Evolutionary conservation across 1,284 basidiomycete genomes (phyloP).

Genomic region (Puccinia brachypodii): DNA sequence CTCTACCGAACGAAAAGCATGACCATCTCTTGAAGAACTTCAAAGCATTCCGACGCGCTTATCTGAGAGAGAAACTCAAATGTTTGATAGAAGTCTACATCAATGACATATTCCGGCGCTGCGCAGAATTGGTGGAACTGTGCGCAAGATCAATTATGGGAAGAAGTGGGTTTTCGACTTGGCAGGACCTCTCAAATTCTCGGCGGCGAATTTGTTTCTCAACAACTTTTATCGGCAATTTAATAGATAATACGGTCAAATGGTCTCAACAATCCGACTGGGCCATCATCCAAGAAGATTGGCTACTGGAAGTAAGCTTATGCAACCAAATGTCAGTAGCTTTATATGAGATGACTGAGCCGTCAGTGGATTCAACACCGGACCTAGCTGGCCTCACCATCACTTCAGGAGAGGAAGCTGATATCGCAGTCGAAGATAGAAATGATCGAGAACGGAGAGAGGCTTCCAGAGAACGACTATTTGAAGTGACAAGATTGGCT

Average conservation of each 20-base stretch:
- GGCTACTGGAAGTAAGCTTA: too few relatives aligned
- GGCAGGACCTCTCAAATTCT: not conserved
- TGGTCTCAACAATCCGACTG: not conserved
- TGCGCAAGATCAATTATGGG: not conserved
- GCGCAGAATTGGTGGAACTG: not conserved
- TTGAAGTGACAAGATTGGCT: not conserved
- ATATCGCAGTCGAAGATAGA: not conserved
- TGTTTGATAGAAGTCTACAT: not conserved
- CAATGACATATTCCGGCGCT: not conserved
- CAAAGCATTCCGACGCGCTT: not conserved
- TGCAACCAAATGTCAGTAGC: too few relatives aligned
- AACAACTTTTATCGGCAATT: not conserved
- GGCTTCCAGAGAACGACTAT: not conserved
- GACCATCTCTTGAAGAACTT: not conserved
- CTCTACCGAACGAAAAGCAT: not conserved
- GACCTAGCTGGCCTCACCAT: too few relatives aligned
- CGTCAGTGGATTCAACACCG: not conserved
- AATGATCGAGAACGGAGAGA: not conserved
- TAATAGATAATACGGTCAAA: not conserved
- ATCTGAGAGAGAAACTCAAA: not conserved
- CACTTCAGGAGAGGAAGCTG: too few relatives aligned
- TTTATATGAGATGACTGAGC: not conserved
- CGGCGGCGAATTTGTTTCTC: not conserved
- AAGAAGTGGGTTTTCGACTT: not conserved
- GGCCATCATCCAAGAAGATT: not conserved